phyloP scores from a whole-genome alignment of 2,329 filamentous ascomycete species.

The Cercospora zeae-maydis region DNA sequence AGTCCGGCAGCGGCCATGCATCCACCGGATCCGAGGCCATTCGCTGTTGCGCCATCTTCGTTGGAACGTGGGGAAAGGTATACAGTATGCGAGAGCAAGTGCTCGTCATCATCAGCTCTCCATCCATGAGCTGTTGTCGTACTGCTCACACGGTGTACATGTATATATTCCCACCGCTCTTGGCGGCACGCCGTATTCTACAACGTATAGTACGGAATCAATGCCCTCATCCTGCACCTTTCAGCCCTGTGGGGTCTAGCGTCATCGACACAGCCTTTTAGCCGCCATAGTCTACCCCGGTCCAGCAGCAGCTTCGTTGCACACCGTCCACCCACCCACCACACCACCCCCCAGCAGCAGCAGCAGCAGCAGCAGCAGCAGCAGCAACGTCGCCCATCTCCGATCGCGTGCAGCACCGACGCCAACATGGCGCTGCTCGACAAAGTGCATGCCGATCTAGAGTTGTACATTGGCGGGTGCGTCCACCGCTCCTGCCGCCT shows the following conservation, averaged over 20 bases:
- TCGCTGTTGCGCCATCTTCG: too few species aligned
- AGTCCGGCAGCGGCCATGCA: background rate
- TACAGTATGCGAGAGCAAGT: too few species aligned
- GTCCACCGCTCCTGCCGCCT: slow-evolving; percentile 31
- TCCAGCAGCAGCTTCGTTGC: background rate
- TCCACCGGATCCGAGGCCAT: slow-evolving; percentile 1
- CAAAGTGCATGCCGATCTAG: slow-evolving; percentile 63
- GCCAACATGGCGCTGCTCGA: slow-evolving; percentile 57
- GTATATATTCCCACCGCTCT: background rate
- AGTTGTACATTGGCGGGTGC: slow-evolving; percentile 78
- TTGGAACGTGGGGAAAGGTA: background rate
- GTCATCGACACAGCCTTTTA: background rate
- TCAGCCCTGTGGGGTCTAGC: background rate
- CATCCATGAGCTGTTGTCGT: background rate
- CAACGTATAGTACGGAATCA: background rate
- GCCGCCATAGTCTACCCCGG: background rate
- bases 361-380: too few species aligned
- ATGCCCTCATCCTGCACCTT: background rate
- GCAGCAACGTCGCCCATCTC: background rate
- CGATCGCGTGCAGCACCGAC: slow-evolving; percentile 1
- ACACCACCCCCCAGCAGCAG: background rate
- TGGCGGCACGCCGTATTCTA: background rate
- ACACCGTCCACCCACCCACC: background rate
- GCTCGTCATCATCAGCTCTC: too few species aligned
- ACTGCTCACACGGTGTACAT: background rate